phyloP scores from a whole-genome alignment of 1,284 basidiomycete genomes.

The Hemileia vastatrix region DNA sequence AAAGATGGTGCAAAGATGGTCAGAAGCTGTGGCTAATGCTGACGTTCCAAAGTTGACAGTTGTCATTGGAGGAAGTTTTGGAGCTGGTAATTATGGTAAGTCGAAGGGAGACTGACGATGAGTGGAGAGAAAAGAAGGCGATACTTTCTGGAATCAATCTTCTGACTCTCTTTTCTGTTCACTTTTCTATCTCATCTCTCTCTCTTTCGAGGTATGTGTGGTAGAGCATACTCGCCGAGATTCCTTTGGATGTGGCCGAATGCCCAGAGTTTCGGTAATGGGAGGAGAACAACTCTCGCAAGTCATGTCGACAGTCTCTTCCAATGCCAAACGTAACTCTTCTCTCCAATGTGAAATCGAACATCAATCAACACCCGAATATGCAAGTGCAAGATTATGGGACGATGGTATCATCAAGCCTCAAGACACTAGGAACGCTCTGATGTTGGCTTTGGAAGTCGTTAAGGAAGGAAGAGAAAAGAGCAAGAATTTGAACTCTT shows the following conservation, averaged over 20 bases:
- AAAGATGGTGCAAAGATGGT: conserved; percentile 99
- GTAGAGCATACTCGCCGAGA: conserved; percentile 67
- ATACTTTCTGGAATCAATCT: background rate
- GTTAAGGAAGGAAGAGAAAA: conserved; percentile 47
- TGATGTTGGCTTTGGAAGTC: conserved; percentile 72
- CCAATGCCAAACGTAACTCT: conserved; percentile 50
- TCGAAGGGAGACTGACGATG: conserved; percentile 25
- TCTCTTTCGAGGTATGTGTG: conserved; percentile 28
- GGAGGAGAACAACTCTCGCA: conserved; percentile 81
- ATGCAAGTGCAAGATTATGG: conserved; percentile 69
- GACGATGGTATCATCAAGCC: conserved; percentile 91
- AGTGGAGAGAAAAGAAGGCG: background rate
- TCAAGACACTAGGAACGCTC: conserved; percentile 74
- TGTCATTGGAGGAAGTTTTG: conserved; percentile 87
- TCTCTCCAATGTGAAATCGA: conserved; percentile 57
- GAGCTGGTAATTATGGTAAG: conserved; percentile 85
- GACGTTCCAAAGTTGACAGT: conserved; percentile 91
- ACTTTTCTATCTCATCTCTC: conserved; percentile 61
- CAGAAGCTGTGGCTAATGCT: conserved; percentile 82
- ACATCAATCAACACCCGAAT: conserved; percentile 69
- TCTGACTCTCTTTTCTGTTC: conserved; percentile 54
- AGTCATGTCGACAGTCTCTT: conserved; percentile 82
- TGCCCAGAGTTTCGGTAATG: conserved; percentile 92
- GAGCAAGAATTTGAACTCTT: conserved; percentile 20
- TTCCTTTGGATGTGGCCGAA: conserved; percentile 99